Evolutionary conservation across 805 yeast species (phyloP).

Genomic region (Yarrowia sp.): DNA sequence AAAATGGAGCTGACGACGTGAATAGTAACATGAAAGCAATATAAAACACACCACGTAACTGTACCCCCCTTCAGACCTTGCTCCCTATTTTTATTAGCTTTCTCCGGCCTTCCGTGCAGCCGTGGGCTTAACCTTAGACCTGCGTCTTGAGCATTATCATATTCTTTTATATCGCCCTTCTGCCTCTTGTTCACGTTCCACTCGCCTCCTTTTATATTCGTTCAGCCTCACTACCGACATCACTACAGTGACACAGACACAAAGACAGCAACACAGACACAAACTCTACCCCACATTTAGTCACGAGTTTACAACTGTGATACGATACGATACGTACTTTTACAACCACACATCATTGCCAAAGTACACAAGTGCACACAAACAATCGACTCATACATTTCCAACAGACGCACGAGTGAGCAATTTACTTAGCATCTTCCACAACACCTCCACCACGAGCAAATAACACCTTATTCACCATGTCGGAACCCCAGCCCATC

Average conservation of each 20-base stretch:
- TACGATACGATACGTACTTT: too few relatives aligned
- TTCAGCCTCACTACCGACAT: too few relatives aligned
- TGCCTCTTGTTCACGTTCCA: too few relatives aligned
- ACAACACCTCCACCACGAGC: background rate
- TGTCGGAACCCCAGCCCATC: conserved; percentile 15
- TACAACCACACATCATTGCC: too few relatives aligned
- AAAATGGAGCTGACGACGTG: background rate
- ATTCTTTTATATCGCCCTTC: background rate
- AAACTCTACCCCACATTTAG: background rate
- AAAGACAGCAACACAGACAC: background rate
- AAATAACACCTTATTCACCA: background rate
- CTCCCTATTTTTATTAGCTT: too few relatives aligned
- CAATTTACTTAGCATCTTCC: too few relatives aligned
- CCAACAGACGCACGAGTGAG: too few relatives aligned
- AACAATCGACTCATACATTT: too few relatives aligned
- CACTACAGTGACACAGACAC: background rate
- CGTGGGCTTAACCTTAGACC: background rate
- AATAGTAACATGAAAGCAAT: too few relatives aligned
- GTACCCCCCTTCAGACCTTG: too few relatives aligned
- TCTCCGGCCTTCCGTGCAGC: conserved; percentile 2
- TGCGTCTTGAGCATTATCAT: conserved; percentile 3
- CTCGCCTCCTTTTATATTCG: too few relatives aligned
- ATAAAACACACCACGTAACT: background rate
- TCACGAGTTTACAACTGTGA: too few relatives aligned
- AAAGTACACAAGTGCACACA: background rate